Conservation (phyloP, 2,329 filamentous ascomycete species). For the Xylaria polymorpha region DNA sequence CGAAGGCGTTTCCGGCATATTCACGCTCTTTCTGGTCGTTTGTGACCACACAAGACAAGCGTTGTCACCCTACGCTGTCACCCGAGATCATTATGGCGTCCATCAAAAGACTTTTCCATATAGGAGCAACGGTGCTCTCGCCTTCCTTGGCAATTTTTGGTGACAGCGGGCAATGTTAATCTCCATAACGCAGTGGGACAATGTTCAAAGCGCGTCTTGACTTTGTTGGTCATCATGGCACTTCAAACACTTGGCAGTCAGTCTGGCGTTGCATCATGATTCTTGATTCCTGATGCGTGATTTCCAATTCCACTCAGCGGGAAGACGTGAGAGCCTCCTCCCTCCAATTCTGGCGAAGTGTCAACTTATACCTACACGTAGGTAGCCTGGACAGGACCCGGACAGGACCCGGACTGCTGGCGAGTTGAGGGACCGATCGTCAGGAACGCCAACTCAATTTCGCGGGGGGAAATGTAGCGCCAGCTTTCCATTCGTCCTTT, state of each 20-base stretch:
- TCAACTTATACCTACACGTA: neutral
- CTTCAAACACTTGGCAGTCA: neutral
- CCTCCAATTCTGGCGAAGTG: constrained; percentile 2
- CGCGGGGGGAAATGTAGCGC: neutral
- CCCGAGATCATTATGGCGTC: constrained; percentile 6
- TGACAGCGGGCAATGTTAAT: constrained; percentile 2
- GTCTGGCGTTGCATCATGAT: neutral
- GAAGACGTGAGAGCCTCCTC: neutral
- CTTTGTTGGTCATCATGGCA: neutral
- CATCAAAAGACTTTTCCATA: neutral
- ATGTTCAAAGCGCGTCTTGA: constrained; percentile 2
- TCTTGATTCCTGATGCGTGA: neutral
- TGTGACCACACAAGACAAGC: neutral
- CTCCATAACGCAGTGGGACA: constrained; percentile 8
- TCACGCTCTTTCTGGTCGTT: neutral
- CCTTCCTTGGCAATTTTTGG: neutral
- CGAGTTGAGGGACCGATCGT: constrained; percentile 3
- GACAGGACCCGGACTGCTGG: neutral
- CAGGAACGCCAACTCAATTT: constrained; percentile 12
- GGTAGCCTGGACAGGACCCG: too few species aligned
- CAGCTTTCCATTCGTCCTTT: constrained; percentile 13
- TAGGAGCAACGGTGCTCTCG: neutral
- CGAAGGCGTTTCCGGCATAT: neutral
- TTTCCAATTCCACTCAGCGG: neutral
- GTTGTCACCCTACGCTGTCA: neutral